Base-by-base conservation (phyloP, 108 stramenopile genomes). In the Skeletonema potamos region DNA sequence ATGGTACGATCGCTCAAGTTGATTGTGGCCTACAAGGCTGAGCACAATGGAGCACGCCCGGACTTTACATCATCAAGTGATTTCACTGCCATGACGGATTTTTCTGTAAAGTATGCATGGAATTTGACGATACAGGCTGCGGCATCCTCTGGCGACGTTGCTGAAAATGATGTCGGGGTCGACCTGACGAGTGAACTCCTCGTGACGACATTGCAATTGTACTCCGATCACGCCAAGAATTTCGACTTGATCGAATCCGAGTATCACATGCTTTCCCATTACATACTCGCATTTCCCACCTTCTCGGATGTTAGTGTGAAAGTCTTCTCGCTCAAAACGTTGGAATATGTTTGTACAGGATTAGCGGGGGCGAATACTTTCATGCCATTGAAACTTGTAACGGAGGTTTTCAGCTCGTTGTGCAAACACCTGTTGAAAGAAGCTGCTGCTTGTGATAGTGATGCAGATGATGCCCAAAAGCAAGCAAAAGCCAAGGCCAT, bases 261-360 rank as follows among this genome's bases (percentile, higher is more conserved):
- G 59, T 86, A 87, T 64, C 75, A 89, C 74, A 82, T 89, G 55
- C 81, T 98, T 12, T 87, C 92, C 0, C 82, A 93, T 37, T 96
- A 88, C 58, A 63, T 97, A 17, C 75, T 93, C 41, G 82, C 92
- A 13, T 91, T 95, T 65, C 94, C 97, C 8, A 86, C 92, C 34
- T 92, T 95, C 59, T 70, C 68, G 44, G 92, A 92, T 68, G 80
- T 83, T 20, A 92, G 86, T 64, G 89, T 96, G 32, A 96, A 97
- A 80, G 84, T 89, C 7, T 66, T 96, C n/a, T 87, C 92, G 12
- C 73, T 97, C 65, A 96, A 96, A 81, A 96, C 96, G 36, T 64
- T 96, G 29, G 97, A 97, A 70, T 96, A 90, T 65, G 92, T 96
- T 12, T 89, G 93, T 56, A 94, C 93, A 0, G 95, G 92, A 41